Percentiles rank a stretch among this genome's conserved stretches.
Conservation (phyloP, 192 early-diverging fungal genomes). For the Dissophora globulifera region DNA sequence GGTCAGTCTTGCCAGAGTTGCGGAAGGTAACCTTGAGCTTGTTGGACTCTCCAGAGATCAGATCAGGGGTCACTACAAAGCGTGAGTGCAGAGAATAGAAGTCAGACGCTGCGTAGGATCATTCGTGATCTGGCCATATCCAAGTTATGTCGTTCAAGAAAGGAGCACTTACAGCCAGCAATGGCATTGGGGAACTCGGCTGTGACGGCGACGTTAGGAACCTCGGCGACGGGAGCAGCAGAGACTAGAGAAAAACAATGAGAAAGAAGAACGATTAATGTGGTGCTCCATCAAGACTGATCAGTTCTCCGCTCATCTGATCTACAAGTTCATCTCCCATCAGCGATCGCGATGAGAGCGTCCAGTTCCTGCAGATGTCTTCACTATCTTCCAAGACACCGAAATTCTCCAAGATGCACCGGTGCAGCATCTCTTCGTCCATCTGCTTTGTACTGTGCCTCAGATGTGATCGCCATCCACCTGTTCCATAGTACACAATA, state of each 20-base stretch:
- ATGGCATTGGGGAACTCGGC: slow-evolving; percentile 53
- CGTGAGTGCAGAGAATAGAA: neutral
- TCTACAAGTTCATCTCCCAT: too few relatives aligned
- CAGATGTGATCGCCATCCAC: too few relatives aligned
- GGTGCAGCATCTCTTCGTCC: too few relatives aligned
- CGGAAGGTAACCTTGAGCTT: slow-evolving; percentile 44
- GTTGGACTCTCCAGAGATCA: slow-evolving; percentile 51
- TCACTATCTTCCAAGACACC: too few relatives aligned
- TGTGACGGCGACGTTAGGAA: slow-evolving; percentile 31
- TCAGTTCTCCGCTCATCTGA: slow-evolving; percentile 3
- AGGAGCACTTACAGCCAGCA: slow-evolving; percentile 50
- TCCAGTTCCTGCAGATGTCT: too few relatives aligned
- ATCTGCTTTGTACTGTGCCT: too few relatives aligned
- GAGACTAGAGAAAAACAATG: slow-evolving; percentile 27
- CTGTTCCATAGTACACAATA: too few relatives aligned
- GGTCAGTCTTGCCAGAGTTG: slow-evolving; percentile 51
- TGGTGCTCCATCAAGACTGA: neutral
- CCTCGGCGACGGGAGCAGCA: slow-evolving; percentile 14
- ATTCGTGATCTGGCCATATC: too few relatives aligned
- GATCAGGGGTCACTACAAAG: slow-evolving; percentile 40
- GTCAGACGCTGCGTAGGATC: neutral
- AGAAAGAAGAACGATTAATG: neutral
- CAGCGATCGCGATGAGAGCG: too few relatives aligned
- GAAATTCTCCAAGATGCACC: too few relatives aligned
- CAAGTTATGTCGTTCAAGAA: too few relatives aligned